Evolutionary conservation across 192 early-diverging fungal species (phyloP).

Genomic region (Backusella morwellensis): DNA sequence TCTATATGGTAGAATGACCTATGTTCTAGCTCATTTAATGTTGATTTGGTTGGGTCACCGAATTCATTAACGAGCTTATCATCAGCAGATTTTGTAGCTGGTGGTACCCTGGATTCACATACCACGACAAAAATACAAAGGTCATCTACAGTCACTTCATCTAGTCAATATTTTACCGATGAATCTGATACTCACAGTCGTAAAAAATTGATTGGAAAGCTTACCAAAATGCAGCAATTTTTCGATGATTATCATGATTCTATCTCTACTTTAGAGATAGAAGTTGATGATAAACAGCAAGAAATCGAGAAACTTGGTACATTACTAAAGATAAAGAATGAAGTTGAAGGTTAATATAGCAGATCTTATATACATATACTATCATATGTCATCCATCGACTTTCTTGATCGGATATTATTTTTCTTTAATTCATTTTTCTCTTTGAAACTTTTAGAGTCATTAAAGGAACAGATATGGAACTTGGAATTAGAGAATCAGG

Average conservation of each 20-base stretch:
- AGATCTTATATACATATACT: background rate
- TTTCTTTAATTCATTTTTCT: background rate
- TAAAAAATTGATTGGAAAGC: background rate
- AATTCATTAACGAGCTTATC: background rate
- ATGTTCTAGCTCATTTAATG: background rate
- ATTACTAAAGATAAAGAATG: background rate
- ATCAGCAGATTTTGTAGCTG: background rate
- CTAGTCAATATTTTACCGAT: background rate
- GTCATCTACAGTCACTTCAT: background rate
- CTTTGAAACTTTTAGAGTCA: background rate
- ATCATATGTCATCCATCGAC: background rate
- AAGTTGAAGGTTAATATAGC: background rate
- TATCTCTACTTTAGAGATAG: background rate
- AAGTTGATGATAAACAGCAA: background rate
- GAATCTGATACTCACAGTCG: background rate
- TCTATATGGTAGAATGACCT: background rate
- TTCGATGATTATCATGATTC: background rate
- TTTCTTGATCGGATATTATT: background rate
- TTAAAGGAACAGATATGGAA: background rate
- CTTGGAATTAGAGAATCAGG: background rate
- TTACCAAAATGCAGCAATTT: background rate
- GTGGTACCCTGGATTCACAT: background rate
- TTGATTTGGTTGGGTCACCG: background rate
- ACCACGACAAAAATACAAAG: background rate
- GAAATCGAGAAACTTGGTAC: background rate